Base-by-base conservation (phyloP, 2,329 filamentous ascomycete species). In the Penicillium sp. region DNA sequence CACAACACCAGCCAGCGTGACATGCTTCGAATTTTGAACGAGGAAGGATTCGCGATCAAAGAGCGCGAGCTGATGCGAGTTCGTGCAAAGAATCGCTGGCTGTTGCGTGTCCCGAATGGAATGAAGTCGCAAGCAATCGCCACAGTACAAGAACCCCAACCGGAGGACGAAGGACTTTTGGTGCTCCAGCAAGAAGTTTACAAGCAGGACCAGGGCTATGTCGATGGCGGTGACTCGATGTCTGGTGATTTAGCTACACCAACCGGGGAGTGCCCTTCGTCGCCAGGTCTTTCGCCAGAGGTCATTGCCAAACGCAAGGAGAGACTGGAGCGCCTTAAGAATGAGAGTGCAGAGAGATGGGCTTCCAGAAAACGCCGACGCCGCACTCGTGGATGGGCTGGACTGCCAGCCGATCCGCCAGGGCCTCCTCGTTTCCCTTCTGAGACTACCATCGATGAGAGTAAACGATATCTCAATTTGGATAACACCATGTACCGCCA, bases 361-460 rank as follows among this genome's bases (percentile, higher is more conserved):
- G 72, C 72, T 6, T 69, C 76, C 6, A 74, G 80, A 42, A 87
- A 86, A 60, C 78, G 84, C 37, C 77, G 84, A 36, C 79, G 84
- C 47, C 76, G 83, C 32, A 84, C 81, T 38, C 76, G 79, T 53
- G 78, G 77, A n/a, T 85, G 80, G 73, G 81, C 78, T 28, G 81
- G 82, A 2, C 62, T 86, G 17, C 80, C 83, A 10, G 76, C 83
- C 25, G 83, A 87, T 57, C 79, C 80, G 5, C 76, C 81, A 1
- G 80, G 81, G 4, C 79, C 82, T 14, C 81, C 84, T 10, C 79
- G 87, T 15, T 93, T 88, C 48, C 85, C 85, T 1, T 91, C 86
- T 0, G 87, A 93, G 63, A 90, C 84, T 9, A 90, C 86, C 0
- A 78, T 93, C 43, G 83, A 87, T 50, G 85, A 91, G 64, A 83